Base-by-base conservation (phyloP, 148 eudicot species). In the Suaeda aralocaspica region DNA sequence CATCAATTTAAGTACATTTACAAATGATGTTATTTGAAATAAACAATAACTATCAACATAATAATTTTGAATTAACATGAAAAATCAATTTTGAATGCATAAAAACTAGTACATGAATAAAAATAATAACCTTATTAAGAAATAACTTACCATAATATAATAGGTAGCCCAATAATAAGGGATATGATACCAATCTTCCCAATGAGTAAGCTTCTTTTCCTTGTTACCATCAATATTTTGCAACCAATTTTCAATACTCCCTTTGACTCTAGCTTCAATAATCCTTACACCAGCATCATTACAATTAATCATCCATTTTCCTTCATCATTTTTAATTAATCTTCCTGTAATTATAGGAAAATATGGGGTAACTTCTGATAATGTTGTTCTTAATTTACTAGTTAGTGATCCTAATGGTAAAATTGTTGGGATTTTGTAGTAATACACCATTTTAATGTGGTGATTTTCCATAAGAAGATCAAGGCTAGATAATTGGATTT, bases 261-360 rank as follows among this genome's bases (percentile, higher is more conserved):
- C 96, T 33, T 76, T 83, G 28, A 79, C 88, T 60, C 44, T 78
- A 0, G 88, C 89, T 61, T 86, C 91, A 31, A 86, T 74, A 33
- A 88, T 53, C 58, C 96, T 82, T 25, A 83, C 68, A 12, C 96
- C 93, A n/a, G n/a, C n/a, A n/a, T n/a, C n/a, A n/a, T n/a, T n/a
- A n/a, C n/a, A n/a, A n/a, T n/a, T n/a, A n/a, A n/a, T n/a, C n/a
- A n/a, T n/a, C n/a, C n/a, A n/a, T n/a, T n/a, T n/a, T n/a, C n/a
- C n/a, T n/a, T n/a, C n/a, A n/a, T 82, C 77, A 28, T 51, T 60
- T 75, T 49, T 86, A 33, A 77, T 21, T 30, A 88, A 46, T 72
- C 96, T 75, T 33, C 93, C 96, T 0, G 82, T 76, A 34, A 75
- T 67, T 0, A 64, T 34, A 0, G 88, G 89, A 63, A 49, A 91